Evolutionary conservation across 2,329 filamentous ascomycete genomes (phyloP).

Genomic region (Tolypocladium amazonense): DNA sequence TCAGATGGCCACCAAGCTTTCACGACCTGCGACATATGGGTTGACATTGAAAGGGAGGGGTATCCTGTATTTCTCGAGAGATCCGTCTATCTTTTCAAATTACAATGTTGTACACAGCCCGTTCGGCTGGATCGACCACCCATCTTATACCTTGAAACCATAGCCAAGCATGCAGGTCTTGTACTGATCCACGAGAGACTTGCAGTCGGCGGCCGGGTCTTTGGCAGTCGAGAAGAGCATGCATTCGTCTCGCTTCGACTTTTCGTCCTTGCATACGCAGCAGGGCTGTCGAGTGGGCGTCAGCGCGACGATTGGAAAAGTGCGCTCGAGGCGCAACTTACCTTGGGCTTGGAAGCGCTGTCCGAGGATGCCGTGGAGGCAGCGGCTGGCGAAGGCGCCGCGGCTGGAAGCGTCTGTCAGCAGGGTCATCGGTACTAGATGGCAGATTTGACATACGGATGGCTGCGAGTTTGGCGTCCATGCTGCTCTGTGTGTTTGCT

Average conservation of each 20-base stretch:
- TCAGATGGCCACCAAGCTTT: neutral
- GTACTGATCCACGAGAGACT: constrained; percentile 74
- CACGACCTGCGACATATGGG: neutral
- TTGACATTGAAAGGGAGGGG: neutral
- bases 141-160: constrained; percentile 61
- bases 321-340: constrained; percentile 9
- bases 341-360: constrained; percentile 32
- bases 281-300: constrained; percentile 56
- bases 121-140: neutral
- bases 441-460: constrained; percentile 12
- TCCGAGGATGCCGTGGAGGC: constrained; percentile 19
- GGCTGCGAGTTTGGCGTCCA: constrained; percentile 19
- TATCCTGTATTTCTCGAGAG: constrained; percentile 3
- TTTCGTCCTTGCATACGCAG: constrained; percentile 96
- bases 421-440: neutral
- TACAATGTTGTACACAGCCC: constrained; percentile 12
- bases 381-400: constrained; percentile 2
- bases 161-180: constrained; percentile 86
- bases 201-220: constrained; percentile 77
- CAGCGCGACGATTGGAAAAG: neutral
- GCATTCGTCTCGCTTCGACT: constrained; percentile 87
- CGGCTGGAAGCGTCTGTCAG: neutral
- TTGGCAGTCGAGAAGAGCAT: constrained; percentile 90
- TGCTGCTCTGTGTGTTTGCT: constrained; percentile 9
- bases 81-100: constrained; percentile 4